Percentiles rank a stretch among this genome's conserved stretches.
Conservation (phyloP, 305 asterid genomes). For the Stenogyne calaminthoides region DNA sequence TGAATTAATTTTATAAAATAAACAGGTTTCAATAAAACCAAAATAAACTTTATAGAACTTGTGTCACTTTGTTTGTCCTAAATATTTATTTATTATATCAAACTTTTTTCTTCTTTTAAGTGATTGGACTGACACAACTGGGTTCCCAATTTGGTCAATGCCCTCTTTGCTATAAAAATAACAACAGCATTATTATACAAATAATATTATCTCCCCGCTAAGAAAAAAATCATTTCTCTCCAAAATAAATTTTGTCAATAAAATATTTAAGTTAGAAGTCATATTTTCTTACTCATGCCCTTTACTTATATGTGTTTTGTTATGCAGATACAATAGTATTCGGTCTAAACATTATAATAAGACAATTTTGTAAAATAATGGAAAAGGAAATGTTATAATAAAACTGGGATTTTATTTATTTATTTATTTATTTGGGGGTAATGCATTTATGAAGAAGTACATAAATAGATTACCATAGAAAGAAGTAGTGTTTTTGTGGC, state of each 20-base stretch:
- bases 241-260: no score
- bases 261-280: no score
- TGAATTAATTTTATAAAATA: neutral
- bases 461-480: neutral
- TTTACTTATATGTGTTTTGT: no score
- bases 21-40: neutral
- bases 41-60: constrained; percentile 24
- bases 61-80: constrained; percentile 22
- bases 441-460: neutral
- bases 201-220: neutral
- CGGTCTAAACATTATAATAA: no score
- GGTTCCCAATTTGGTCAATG: constrained; percentile 28
- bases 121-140: constrained; percentile 27
- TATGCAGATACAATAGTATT: no score
- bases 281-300: no score
- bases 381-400: no score
- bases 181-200: neutral
- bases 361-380: no score
- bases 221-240: no score
- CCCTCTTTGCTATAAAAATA: neutral
- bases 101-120: neutral
- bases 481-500: neutral
- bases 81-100: neutral
- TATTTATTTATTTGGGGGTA: no score
- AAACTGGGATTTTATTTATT: no score